Conservation (phyloP, 1,139 yeast species). For the Yamadazyma conglobata region DNA sequence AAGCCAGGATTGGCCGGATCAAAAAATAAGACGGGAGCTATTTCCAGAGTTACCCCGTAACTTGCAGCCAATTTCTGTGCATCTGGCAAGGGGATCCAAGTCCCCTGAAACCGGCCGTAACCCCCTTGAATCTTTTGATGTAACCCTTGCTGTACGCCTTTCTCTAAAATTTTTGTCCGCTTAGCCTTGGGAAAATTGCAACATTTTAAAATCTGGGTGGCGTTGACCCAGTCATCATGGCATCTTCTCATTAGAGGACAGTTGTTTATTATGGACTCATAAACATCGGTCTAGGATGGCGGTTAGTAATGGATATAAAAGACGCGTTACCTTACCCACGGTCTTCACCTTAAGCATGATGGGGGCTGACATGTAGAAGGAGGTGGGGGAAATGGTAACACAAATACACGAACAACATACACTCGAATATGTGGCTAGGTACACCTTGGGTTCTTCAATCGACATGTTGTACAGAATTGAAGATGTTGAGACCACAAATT, state of each 20-base stretch:
- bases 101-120: constrained; percentile 94
- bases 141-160: constrained; percentile 80
- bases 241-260: constrained; percentile 93
- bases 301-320: constrained; percentile 14
- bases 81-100: constrained; percentile 84
- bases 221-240: constrained; percentile 92
- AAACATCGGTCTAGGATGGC: constrained; percentile 55
- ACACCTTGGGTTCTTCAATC: constrained; percentile 21
- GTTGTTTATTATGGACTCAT: constrained; percentile 75
- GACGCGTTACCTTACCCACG: constrained; percentile 5
- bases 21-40: constrained; percentile 52
- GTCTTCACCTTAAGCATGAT: too few species aligned
- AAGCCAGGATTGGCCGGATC: constrained; percentile 48
- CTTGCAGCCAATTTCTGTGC: constrained; percentile 53
- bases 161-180: constrained; percentile 85
- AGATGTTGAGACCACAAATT: constrained; percentile 3
- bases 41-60: constrained; percentile 52
- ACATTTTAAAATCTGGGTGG: constrained; percentile 93
- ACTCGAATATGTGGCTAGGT: constrained; percentile 27
- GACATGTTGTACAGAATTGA: constrained; percentile 10
- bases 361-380: background rate
- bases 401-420: too few species aligned
- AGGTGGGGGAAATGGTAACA: too few species aligned
- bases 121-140: constrained; percentile 98
- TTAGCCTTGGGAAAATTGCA: constrained; percentile 95